These are phyloP conservation scores for Passiflora organensis DNA, from an alignment of 345 rosid species.

Conservation along the genomic window DNA sequence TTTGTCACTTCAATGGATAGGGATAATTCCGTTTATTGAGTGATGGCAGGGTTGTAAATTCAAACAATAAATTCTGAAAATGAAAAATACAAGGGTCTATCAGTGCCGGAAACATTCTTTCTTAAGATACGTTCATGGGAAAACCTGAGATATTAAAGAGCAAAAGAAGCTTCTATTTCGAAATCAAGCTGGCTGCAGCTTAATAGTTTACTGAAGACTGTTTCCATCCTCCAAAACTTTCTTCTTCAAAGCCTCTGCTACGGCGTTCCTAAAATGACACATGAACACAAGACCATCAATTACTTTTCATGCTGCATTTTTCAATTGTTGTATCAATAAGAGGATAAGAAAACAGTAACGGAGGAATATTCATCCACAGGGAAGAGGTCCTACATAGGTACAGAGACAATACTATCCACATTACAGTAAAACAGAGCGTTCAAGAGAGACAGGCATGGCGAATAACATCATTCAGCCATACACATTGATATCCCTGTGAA, in stretches of 20 bases:
- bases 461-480: too few relatives aligned
- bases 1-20: too few relatives aligned
- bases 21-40: too few relatives aligned
- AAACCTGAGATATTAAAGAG: neutral
- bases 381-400: too few relatives aligned
- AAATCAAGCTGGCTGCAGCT: neutral
- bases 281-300: neutral
- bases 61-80: too few relatives aligned
- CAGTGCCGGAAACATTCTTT: too few relatives aligned
- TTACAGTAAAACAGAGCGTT: too few relatives aligned
- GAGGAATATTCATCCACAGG: too few relatives aligned
- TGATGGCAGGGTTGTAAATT: too few relatives aligned
- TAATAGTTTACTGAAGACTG: slow-evolving; percentile 31
- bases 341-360: neutral
- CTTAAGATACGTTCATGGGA: neutral
- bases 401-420: too few relatives aligned
- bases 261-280: slow-evolving; percentile 22
- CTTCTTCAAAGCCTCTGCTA: slow-evolving; percentile 34
- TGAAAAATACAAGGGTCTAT: neutral
- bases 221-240: slow-evolving; percentile 62
- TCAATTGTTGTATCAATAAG: neutral
- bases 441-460: too few relatives aligned
- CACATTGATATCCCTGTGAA: too few relatives aligned
- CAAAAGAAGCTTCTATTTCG: neutral
- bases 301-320: neutral